phyloP scores from a whole-genome alignment of 495 filamentous ascomycete species.

The Pseudoneurospora amorphoporcata region DNA sequence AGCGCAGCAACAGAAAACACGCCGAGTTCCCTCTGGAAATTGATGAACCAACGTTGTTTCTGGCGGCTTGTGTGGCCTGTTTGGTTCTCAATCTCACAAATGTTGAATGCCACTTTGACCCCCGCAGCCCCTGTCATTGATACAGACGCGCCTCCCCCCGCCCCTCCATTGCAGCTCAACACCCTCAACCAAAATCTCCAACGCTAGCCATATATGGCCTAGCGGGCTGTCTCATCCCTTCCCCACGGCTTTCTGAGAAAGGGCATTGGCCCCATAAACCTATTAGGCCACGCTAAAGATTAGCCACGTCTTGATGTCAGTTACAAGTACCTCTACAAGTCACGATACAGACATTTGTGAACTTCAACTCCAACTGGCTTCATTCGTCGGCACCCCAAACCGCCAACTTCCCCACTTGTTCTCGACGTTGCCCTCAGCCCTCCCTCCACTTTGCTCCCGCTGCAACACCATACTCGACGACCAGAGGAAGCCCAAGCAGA shows the following conservation, averaged over 20 bases:
- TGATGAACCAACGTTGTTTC: neutral
- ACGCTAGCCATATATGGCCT: conserved; percentile 11
- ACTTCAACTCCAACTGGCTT: neutral
- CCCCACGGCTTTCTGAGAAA: conserved; percentile 13
- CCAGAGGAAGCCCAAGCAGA: neutral
- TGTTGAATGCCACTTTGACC: conserved; percentile 24
- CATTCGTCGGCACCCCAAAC: neutral
- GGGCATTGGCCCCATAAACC: neutral
- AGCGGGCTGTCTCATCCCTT: conserved; percentile 6
- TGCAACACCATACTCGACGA: neutral
- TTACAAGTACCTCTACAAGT: neutral
- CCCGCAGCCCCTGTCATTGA: conserved; percentile 11
- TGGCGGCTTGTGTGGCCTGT: neutral
- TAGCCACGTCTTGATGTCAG: neutral
- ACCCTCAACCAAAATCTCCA: conserved; percentile 24
- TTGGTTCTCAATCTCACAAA: conserved; percentile 9
- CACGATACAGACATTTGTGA: neutral
- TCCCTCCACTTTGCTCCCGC: neutral
- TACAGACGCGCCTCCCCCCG: conserved; percentile 9
- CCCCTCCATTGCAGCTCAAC: conserved; percentile 4
- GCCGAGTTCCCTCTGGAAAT: neutral
- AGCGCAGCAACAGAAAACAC: neutral
- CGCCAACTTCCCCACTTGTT: neutral
- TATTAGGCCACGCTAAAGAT: neutral
- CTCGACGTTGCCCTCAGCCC: neutral